Base-by-base conservation (phyloP, 2,329 filamentous ascomycete species). In the Botrytis fabae region DNA sequence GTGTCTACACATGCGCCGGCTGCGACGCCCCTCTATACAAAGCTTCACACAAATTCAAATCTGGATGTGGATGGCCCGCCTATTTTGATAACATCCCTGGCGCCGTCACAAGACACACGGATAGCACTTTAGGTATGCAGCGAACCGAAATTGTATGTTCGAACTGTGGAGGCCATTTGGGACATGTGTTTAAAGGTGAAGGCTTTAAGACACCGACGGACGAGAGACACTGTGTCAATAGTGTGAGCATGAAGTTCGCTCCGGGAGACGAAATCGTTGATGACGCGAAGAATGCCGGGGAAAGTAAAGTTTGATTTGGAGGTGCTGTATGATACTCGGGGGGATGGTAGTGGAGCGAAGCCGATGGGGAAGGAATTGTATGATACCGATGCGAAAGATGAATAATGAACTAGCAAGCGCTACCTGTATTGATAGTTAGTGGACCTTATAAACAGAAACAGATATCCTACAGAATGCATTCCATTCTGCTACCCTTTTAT, bases 151-250 rank as follows among this genome's bases (percentile, higher is more conserved):
- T 99, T 79, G 91, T 97, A 14, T 99, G 96, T 83, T 89, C 90
- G 76, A 97, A 97, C 82, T 99, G 96, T 81, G 97, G 96, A 38
- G 96, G 96, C 2, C 94, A 97, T 83, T 82, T 97, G 74, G 94
- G 94, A 40, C 94, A 97, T 85, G 93, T 97, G 25, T 97, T 97
- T 82, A 95, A 96, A 85, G 94, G 94, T 20, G 94, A 97, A 83
- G 92, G 93, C 32, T 95, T 91, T 80, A 80, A 86, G 14, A 97
- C 92, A 35, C 94, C 96, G 8, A 98, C 95, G 32, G 92, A 99
- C 82, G 96, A 99, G 89, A 88, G 96, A 75, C 96, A 99, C 85
- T 99, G 96, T 81, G 96, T 99, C 73, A 99, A 98, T 81, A 96
- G 93, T 80, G 84, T 98, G 70, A 97, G 93, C 81, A 85, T 98